Percentiles rank a stretch among this genome's conserved stretches.
Evolutionary conservation across 2,329 filamentous ascomycete species (phyloP).

Genomic region (Hypoxylon sp.): DNA sequence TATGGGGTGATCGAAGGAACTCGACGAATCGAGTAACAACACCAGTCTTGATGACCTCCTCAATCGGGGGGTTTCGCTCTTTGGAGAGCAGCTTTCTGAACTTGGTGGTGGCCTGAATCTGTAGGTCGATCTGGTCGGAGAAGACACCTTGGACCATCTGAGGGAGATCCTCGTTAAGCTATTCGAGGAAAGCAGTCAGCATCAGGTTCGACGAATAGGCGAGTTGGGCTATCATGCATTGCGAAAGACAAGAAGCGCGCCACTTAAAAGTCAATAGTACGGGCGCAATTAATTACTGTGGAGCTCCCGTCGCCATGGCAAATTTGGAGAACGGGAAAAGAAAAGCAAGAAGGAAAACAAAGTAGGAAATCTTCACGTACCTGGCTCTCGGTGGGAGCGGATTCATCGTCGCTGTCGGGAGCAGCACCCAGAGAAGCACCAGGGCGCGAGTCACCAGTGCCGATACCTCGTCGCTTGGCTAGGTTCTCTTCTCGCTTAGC

Average conservation of each 20-base stretch:
- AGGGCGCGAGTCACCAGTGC: slow-evolving; percentile 82
- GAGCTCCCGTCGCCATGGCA: slow-evolving; percentile 28
- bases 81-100: slow-evolving; percentile 98
- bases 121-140: slow-evolving; percentile 97
- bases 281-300: slow-evolving; percentile 26
- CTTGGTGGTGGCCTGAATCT: slow-evolving; percentile 97
- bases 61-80: slow-evolving; percentile 98
- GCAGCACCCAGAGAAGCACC: slow-evolving; percentile 88
- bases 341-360: slow-evolving; percentile 28
- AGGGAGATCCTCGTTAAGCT: slow-evolving; percentile 98
- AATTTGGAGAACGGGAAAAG: slow-evolving; percentile 3
- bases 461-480: slow-evolving; percentile 96
- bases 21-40: slow-evolving; percentile 98
- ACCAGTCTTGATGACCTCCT: slow-evolving; percentile 99
- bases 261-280: slow-evolving; percentile 21
- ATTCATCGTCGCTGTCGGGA: slow-evolving; percentile 97
- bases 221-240: neutral
- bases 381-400: slow-evolving; percentile 94
- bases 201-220: slow-evolving; percentile 45
- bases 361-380: slow-evolving; percentile 67
- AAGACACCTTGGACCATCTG: slow-evolving; percentile 99
- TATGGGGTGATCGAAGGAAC: slow-evolving; percentile 97
- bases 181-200: slow-evolving; percentile 45
- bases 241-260: slow-evolving; percentile 7
- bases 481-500: slow-evolving; percentile 99